Conservation (phyloP, 2,329 filamentous ascomycete genomes). For the Blumeria graminis region DNA sequence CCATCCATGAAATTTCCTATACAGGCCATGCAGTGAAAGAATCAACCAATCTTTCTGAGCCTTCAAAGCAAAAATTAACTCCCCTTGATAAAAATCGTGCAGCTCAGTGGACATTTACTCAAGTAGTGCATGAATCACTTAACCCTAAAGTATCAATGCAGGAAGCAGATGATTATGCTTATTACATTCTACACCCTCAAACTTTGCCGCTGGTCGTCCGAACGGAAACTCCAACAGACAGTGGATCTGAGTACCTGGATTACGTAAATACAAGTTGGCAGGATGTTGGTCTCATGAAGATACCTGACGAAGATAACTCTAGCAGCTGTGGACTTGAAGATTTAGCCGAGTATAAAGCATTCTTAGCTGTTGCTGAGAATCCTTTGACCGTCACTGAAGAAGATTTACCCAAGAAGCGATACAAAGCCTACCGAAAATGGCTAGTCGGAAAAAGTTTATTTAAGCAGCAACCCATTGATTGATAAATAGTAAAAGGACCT, state of each 20-base stretch:
- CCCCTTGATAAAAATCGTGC: constrained; percentile 53
- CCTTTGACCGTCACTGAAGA: constrained; percentile 72
- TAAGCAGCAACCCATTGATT: constrained; percentile 52
- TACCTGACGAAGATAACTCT: constrained; percentile 3
- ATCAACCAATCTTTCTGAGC: constrained; percentile 7
- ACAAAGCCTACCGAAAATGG: constrained; percentile 94
- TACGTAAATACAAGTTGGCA: constrained; percentile 49
- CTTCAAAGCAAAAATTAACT: constrained; percentile 27
- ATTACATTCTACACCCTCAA: constrained; percentile 74
- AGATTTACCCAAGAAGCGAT: constrained; percentile 75
- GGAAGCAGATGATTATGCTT: constrained; percentile 67
- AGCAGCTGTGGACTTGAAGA: constrained; percentile 22
- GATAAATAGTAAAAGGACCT: background rate
- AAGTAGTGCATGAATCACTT: constrained; percentile 65
- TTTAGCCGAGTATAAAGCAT: constrained; percentile 48
- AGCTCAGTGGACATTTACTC: constrained; percentile 70
- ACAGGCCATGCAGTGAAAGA: constrained; percentile 31
- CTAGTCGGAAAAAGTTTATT: constrained; percentile 84
- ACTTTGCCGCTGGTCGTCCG: constrained; percentile 65
- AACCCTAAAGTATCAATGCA: constrained; percentile 55
- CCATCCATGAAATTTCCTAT: constrained; percentile 15
- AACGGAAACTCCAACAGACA: constrained; percentile 34
- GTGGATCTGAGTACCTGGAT: constrained; percentile 49
- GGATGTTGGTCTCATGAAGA: constrained; percentile 19
- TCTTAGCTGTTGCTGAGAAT: constrained; percentile 54